These are phyloP conservation scores for Melanopsichium pennsylvanicum DNA, from an alignment of 1,284 basidiomycete species.

Conservation along the genomic window DNA sequence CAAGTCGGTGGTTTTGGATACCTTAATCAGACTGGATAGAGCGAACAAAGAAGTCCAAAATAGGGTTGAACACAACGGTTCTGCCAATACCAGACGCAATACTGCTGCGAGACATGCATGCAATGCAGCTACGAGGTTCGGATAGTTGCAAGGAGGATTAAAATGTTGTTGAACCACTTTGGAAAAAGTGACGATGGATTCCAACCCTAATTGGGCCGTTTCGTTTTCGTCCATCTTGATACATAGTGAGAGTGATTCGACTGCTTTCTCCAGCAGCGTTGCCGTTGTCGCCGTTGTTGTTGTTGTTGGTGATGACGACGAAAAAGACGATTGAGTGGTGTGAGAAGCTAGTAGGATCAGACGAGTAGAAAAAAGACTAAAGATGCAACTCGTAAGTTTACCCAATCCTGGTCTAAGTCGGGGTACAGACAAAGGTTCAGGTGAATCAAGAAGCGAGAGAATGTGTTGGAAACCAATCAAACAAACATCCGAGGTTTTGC, in stretches of 20 bases:
- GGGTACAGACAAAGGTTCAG: constrained; percentile 40
- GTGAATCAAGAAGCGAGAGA: constrained; percentile 13
- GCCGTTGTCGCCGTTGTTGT: too few relatives aligned
- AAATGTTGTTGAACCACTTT: constrained; percentile 15
- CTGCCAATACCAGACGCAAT: constrained; percentile 25
- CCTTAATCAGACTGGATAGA: constrained; percentile 24
- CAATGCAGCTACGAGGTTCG: too few relatives aligned
- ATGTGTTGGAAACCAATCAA: constrained; percentile 45
- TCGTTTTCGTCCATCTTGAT: constrained; percentile 44
- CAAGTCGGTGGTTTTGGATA: constrained; percentile 18
- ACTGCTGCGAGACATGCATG: constrained; percentile 4
- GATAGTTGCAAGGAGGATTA: not conserved
- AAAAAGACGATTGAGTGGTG: not conserved
- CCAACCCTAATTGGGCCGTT: constrained; percentile 27
- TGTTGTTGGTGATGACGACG: too few relatives aligned
- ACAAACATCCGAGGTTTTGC: constrained; percentile 44
- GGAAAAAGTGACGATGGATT: constrained; percentile 31
- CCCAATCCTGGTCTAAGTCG: constrained; percentile 32
- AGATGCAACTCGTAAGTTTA: constrained; percentile 22
- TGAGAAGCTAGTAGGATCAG: constrained; percentile 21
- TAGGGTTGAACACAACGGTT: constrained; percentile 24
- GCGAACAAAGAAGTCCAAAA: constrained; percentile 32
- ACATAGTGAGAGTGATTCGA: constrained; percentile 31
- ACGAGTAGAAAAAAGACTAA: constrained; percentile 24
- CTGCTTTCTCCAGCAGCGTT: constrained; percentile 17